Evolutionary conservation across 2,329 filamentous ascomycete genomes (phyloP), one percentile per base, ranked within the genome.

Genomic region (Aspergillus arachidicola): DNA sequence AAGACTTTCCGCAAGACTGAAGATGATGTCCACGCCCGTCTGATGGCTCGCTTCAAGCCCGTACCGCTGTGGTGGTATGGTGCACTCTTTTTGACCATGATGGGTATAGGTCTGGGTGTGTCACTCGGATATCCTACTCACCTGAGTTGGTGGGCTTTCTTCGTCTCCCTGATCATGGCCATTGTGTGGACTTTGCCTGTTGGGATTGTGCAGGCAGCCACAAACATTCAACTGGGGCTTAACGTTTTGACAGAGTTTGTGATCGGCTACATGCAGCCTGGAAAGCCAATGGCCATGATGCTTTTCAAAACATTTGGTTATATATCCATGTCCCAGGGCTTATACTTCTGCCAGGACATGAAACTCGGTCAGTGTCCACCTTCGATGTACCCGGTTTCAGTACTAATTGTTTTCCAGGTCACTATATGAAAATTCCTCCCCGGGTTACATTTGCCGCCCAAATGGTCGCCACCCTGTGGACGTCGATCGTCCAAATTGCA

Each of bases 231-330:
- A 45, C 88, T 91, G 4, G 88, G 88, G 5, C 81, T 92, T 41
- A 93, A 93, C 68, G 88, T 92, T 21, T 77, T 92, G 63, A 90
- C 89, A n/a, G 89, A 91, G 73, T 91, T 89, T 69, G 84, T 92
- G 64, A 84, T 90, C 64, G 90, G 90, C 6, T 92, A 92, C 75
- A 89, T 92, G 82, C 85, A 90, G 57, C 89, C 89, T 0, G 90
- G 90, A 30, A 84, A 84, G 3, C 89, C 90, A 1, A 81, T 92
- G 64, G 89, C 89, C 55, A 89, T 91, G 84, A 92, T 92, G 89
- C 84, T 92, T 79, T 92, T 92, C 81, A 91, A 91, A 77, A 90
- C 88, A 65, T 92, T 89, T 70, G 87, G 88, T 57, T 91, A 90
- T 73, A 85, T 91, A 61, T 87, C 83, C 77, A 89, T 90, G 86